phyloP scores from a whole-genome alignment of 106 monocot species.

The Platanthera guangdongensis region DNA sequence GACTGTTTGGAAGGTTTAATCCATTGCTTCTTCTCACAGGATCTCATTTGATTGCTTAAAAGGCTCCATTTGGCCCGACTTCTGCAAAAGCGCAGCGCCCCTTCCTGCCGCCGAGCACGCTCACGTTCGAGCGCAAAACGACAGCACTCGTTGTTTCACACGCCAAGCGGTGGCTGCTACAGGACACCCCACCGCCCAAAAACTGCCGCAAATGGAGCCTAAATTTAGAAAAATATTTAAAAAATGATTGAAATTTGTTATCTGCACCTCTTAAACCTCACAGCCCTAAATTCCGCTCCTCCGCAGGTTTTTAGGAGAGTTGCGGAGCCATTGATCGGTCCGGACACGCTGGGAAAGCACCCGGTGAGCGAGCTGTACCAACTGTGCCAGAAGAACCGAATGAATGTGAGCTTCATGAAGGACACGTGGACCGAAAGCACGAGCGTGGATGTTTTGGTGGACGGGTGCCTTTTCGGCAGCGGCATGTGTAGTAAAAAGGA shows the following conservation, averaged over 20 bases:
- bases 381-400: slow-evolving; percentile 34
- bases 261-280: not conserved
- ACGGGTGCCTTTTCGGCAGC: slow-evolving; percentile 27
- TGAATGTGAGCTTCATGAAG: slow-evolving; percentile 13
- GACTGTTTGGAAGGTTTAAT: slow-evolving; percentile 29
- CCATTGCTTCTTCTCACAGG: not conserved
- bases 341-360: slow-evolving; percentile 26
- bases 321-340: slow-evolving; percentile 36
- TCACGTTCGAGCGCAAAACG: too few relatives aligned
- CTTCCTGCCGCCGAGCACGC: too few relatives aligned
- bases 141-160: too few relatives aligned
- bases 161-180: too few relatives aligned
- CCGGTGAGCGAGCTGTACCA: slow-evolving; percentile 45
- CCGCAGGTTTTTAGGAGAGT: slow-evolving; percentile 31
- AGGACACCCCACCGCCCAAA: too few relatives aligned
- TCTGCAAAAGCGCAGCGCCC: too few relatives aligned
- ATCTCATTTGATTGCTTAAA: not conserved
- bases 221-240: not conserved
- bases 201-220: not conserved
- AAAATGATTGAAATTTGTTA: not conserved
- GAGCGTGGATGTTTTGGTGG: slow-evolving; percentile 26
- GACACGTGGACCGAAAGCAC: slow-evolving; percentile 18
- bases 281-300: not conserved
- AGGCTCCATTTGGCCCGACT: too few relatives aligned
- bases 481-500: slow-evolving; percentile 41